phyloP scores from a whole-genome alignment of 441 rosid species.

The Melastoma candidum region DNA sequence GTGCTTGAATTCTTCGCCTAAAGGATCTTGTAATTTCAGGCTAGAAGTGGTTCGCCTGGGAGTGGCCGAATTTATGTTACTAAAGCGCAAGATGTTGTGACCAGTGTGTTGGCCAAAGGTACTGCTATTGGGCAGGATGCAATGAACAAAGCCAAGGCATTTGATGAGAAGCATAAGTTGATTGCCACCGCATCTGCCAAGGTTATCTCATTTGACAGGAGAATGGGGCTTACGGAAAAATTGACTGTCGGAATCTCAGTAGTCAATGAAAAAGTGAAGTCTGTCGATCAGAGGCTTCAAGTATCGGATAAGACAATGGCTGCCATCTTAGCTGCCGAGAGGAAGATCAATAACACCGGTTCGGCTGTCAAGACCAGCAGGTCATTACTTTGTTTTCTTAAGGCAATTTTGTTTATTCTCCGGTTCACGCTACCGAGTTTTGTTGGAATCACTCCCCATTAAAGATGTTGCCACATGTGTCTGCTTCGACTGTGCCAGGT shows the following conservation, averaged over 20 bases:
- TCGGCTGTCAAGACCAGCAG: constrained; percentile 98
- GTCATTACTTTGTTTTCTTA: constrained; percentile 20
- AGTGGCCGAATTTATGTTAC: constrained; percentile 63
- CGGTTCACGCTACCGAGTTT: neutral
- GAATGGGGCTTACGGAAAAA: constrained; percentile 81
- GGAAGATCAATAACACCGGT: constrained; percentile 85
- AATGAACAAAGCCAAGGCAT: constrained; percentile 83
- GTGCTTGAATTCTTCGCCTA: constrained; percentile 1
- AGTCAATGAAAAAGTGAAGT: constrained; percentile 88
- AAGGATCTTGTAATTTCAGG: constrained; percentile 29
- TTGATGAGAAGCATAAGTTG: constrained; percentile 79
- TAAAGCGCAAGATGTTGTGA: constrained; percentile 85
- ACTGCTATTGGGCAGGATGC: constrained; percentile 90
- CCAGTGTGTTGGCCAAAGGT: constrained; percentile 71
- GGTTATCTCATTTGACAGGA: constrained; percentile 67
- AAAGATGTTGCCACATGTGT: neutral
- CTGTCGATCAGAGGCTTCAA: constrained; percentile 92
- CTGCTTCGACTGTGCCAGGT: constrained; percentile 33
- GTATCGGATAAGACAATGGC: constrained; percentile 99
- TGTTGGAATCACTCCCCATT: neutral
- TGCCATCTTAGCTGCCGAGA: constrained; percentile 89
- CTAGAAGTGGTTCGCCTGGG: constrained; percentile 26
- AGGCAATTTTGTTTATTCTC: neutral
- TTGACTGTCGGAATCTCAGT: constrained; percentile 78
- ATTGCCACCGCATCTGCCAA: constrained; percentile 87